Conservation (phyloP, 352 stramenopile species). For the Phytopythium delawarense region DNA sequence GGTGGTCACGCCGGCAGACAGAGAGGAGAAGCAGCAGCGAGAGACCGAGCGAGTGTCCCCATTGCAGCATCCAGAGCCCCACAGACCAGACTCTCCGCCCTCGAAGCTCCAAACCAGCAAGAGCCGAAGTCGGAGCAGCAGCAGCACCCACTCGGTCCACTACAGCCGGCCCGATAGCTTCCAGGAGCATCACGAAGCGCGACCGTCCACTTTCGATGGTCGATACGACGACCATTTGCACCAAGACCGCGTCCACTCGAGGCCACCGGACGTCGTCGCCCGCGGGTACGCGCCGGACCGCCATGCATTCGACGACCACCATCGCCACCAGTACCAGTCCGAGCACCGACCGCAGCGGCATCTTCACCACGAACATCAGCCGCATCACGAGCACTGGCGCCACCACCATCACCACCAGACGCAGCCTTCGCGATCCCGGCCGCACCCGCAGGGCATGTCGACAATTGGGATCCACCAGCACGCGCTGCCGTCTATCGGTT, state of each 20-base stretch:
- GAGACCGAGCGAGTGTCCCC: background rate
- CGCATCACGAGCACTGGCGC: background rate
- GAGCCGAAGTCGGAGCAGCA: background rate
- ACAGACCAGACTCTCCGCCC: background rate
- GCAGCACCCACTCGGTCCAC: background rate
- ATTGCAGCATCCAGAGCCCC: background rate
- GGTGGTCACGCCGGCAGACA: background rate
- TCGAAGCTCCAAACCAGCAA: background rate
- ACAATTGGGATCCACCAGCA: conserved; percentile 24
- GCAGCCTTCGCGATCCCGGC: conserved; percentile 1
- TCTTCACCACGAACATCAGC: background rate
- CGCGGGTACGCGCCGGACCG: background rate
- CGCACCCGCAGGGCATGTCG: conserved; percentile 11
- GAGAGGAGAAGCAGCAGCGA: background rate
- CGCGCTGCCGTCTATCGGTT: conserved; percentile 32
- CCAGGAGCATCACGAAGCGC: background rate
- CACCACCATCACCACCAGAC: background rate
- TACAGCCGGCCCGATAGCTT: background rate
- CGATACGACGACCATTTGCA: background rate
- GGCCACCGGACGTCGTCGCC: background rate
- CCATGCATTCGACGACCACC: background rate
- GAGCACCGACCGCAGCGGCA: background rate
- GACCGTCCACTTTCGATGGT: background rate
- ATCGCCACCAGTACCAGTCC: background rate
- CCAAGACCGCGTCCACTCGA: background rate